phyloP scores from a whole-genome alignment of 1,139 yeast genomes.

The Taphrina flavorubra region DNA sequence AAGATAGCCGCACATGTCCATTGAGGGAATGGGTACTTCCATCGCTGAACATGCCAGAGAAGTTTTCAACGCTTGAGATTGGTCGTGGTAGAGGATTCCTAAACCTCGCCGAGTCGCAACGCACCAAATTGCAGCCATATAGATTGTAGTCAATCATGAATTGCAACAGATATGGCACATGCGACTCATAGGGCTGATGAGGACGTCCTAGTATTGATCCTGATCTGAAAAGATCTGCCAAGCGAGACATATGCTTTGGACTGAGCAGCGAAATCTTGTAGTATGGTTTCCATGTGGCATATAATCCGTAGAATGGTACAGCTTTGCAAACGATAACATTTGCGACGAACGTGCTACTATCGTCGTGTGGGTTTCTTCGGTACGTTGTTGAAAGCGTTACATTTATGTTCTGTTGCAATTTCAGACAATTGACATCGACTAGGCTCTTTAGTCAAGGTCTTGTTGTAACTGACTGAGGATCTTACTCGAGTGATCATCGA shows the following conservation, averaged over 20 bases:
- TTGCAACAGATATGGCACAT: constrained; percentile 76
- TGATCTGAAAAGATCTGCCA: constrained; percentile 66
- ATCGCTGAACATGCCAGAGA: constrained; percentile 9
- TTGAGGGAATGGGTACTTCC: constrained; percentile 37
- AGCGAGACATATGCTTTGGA: constrained; percentile 64
- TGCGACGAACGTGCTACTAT: constrained; percentile 61
- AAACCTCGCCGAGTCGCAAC: constrained; percentile 48
- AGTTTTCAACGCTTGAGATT: not conserved
- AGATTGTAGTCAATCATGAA: constrained; percentile 82
- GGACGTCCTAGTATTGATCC: constrained; percentile 55
- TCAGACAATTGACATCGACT: constrained; percentile 30
- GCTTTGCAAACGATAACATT: constrained; percentile 73
- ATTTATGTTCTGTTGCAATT: constrained; percentile 48
- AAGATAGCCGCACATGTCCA: constrained; percentile 10
- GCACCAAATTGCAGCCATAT: constrained; percentile 82
- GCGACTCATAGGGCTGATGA: constrained; percentile 72
- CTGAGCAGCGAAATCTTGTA: constrained; percentile 72
- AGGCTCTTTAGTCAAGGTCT: constrained; percentile 7
- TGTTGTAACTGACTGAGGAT: not conserved
- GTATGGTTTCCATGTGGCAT: constrained; percentile 65
- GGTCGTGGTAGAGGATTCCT: constrained; percentile 45
- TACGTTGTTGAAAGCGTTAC: constrained; percentile 49
- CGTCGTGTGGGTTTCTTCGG: constrained; percentile 49
- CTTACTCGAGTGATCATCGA: constrained; percentile 48
- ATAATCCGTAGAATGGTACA: constrained; percentile 82